Base-by-base conservation (phyloP, 2,329 filamentous ascomycete species). In the Chaetothyriales sp. region DNA sequence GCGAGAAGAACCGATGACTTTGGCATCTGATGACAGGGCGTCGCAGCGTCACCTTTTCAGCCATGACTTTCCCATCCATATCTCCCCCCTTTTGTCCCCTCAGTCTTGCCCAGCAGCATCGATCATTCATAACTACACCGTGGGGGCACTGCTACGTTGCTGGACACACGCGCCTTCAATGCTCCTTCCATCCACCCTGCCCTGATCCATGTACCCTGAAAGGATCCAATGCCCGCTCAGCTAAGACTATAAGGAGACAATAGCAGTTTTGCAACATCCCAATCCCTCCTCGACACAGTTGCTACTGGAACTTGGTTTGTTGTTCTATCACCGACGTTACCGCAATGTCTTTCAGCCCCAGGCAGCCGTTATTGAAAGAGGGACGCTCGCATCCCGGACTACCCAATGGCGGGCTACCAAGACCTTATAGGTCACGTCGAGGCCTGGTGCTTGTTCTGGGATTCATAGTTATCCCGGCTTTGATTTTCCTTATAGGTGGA, bases 371-470 rank as follows among this genome's bases (percentile, higher is more conserved):
- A 12, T 28, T 56, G 18, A 58, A 58, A 43, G 56, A 58, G 45
- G 56, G 56, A 18, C 56, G 56, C n/a, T 58, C 56, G 42, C 49
- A 56, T 45, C 56, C 54, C 20, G 54, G 56, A 18, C 45, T 58
- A 44, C 54, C 54, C 22, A 45, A 56, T 49, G 48, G 47, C 1
- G 56, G 56, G 19, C 52, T 51, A n/a, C 10, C 55, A 18, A 51
- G 52, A 19, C 43, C 26, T 6, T 44, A 53, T 18, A 47, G 50
- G 47, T 48, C 50, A 19, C 56, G 56, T 19, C 52, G 53, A 44
- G 54, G 49, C 42, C 50, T 44, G 19, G 1, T 56, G 7, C 39
- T 55, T 10, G 45, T 56, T 25, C 26, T 58, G 26, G 22, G 54
- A 12, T 44, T 58, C 5, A 18, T 57, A 52, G 56, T 50, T 20